These are phyloP conservation scores for Rosa hybrid DNA, from an alignment of 331 rosid genomes.

Conservation along the genomic window DNA sequence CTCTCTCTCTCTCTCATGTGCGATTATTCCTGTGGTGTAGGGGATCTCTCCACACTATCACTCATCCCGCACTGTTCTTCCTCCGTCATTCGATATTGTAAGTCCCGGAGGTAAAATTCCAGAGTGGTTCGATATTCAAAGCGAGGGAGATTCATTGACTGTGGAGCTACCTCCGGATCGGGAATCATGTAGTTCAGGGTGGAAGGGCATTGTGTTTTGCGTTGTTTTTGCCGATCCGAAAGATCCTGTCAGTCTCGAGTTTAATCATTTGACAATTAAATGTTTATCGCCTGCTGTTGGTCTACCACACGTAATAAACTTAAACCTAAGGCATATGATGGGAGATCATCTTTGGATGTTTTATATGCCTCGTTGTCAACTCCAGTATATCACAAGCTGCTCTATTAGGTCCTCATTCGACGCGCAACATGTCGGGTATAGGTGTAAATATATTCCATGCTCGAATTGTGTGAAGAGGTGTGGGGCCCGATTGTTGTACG, in stretches of 20 bases:
- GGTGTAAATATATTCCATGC: too few relatives aligned
- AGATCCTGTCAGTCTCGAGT: too few relatives aligned
- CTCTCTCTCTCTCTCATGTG: neutral
- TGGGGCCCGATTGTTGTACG: neutral
- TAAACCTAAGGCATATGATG: neutral
- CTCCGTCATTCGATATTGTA: neutral
- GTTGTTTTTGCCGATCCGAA: neutral
- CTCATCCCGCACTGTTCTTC: too few relatives aligned
- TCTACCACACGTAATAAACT: too few relatives aligned
- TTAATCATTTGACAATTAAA: neutral
- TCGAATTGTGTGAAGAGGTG: neutral
- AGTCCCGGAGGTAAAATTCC: neutral
- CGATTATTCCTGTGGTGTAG: neutral
- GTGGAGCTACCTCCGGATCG: neutral
- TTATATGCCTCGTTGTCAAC: neutral
- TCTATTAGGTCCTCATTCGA: neutral
- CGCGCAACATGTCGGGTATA: too few relatives aligned
- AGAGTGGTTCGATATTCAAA: neutral
- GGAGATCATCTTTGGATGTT: neutral
- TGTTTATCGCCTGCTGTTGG: neutral
- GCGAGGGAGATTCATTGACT: neutral
- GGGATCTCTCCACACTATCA: too few relatives aligned
- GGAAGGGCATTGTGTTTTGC: conserved; percentile 1
- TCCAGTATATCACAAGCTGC: neutral
- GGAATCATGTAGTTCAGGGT: neutral